These are phyloP conservation scores for Mrakia frigida DNA, from an alignment of 768 basidiomycete species.

Conservation along the genomic window DNA sequence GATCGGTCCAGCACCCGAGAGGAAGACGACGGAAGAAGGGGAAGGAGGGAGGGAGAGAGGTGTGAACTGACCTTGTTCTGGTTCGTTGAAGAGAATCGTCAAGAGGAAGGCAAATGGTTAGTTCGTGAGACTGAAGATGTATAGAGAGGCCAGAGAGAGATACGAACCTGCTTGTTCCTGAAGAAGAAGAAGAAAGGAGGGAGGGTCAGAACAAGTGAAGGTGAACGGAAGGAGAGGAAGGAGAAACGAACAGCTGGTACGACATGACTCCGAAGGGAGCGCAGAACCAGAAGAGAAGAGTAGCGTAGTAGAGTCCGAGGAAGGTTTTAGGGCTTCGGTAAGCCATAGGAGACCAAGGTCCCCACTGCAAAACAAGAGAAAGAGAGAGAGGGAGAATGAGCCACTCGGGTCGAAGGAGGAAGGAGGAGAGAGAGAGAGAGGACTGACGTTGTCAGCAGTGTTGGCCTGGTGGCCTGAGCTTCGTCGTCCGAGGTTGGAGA, in stretches of 20 bases:
- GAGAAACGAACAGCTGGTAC: conserved; percentile 1
- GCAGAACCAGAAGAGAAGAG: neutral
- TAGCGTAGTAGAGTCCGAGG: neutral
- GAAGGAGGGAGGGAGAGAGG: neutral
- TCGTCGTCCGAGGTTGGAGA: neutral
- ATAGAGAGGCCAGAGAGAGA: neutral
- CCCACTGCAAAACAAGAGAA: neutral
- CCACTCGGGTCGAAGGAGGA: neutral
- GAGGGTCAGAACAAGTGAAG: neutral
- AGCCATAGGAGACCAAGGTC: neutral
- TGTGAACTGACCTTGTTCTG: conserved; percentile 16
- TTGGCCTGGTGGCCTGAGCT: conserved; percentile 7
- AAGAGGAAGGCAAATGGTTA: neutral
- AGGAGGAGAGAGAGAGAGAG: neutral
- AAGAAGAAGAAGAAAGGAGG: neutral
- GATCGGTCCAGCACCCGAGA: neutral
- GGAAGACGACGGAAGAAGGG: conserved; percentile 11
- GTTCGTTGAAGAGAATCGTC: neutral
- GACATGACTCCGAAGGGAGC: neutral
- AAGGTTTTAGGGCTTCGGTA: neutral
- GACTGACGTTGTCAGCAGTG: neutral
- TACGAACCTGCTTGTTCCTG: conserved; percentile 10
- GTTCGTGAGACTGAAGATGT: neutral
- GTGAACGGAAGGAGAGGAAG: neutral
- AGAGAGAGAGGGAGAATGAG: too few species aligned